Base-by-base conservation (phyloP, 139 green algal species). In the Chlorella sp. region DNA sequence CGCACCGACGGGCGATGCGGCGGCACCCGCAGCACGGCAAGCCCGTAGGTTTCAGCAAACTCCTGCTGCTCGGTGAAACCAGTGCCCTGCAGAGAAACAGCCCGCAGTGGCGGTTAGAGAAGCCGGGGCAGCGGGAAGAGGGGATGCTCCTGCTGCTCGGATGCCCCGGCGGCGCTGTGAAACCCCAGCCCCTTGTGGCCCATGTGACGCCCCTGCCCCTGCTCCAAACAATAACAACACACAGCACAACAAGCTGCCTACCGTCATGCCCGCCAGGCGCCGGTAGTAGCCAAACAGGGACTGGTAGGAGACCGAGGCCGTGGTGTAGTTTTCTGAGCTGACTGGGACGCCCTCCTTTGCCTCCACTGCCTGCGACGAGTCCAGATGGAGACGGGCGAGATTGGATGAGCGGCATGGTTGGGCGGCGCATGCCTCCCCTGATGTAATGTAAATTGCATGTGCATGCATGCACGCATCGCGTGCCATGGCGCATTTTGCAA, bases 221-320 rank as follows among this genome's bases (percentile, higher is more conserved):
- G n/a, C n/a, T n/a, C n/a, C n/a, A n/a, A n/a, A n/a, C n/a, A n/a
- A n/a, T n/a, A n/a, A n/a, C n/a, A n/a, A n/a, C n/a, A n/a, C n/a
- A n/a, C n/a, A n/a, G n/a, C n/a, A n/a, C n/a, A n/a, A n/a, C n/a
- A n/a, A n/a, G n/a, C n/a, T n/a, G n/a, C n/a, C n/a, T n/a, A 92
- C 93, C 69, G 94, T 96, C 94, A 97, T 97, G 60, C 94, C 94
- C 7, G 81, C 79, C 20, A 97, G 91, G 81, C 92, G 91, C 2
- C 38, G 20, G 85, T 94, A 97, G 47, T 91, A 84, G 18, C 68
- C 69, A 89, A 97, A 97, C 60, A 97, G 89, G 38, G 56, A 75
- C 82, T 96, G 92, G 88, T 92, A 96, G 68, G 93, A 96, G 72
- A 95, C 90, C 56, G 83, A 87, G 41, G 83, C 89, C 0, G 63